Evolutionary conservation across 768 basidiomycete genomes (phyloP).

Genomic region (Naganishia antarctica): DNA sequence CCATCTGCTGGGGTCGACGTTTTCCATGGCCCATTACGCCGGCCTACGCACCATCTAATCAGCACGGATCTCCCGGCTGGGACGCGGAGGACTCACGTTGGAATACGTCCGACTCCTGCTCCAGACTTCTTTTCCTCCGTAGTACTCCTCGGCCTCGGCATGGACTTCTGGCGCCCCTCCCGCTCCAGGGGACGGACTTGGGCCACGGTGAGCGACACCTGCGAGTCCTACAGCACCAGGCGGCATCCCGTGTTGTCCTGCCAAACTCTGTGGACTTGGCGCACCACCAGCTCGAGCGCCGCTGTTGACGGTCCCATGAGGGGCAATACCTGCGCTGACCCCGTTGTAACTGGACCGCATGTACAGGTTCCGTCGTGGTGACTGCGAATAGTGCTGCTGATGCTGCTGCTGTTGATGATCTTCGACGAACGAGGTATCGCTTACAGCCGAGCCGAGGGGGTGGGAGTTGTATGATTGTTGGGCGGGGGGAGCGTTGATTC

Average conservation of each 20-base stretch:
- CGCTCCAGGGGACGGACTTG: neutral
- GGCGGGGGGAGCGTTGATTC: neutral
- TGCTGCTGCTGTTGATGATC: neutral
- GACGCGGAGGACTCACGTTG: slow-evolving; percentile 56
- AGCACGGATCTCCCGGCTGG: slow-evolving; percentile 3
- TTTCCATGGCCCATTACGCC: slow-evolving; percentile 70
- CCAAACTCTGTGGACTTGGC: neutral
- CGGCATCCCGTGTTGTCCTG: neutral
- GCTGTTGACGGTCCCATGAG: neutral
- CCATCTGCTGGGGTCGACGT: slow-evolving; percentile 65
- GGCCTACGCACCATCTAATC: slow-evolving; percentile 53
- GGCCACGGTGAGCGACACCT: neutral
- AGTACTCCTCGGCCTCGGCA: slow-evolving; percentile 73
- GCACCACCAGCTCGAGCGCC: neutral
- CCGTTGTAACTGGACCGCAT: neutral
- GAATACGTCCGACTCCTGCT: slow-evolving; percentile 84
- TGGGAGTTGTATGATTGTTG: neutral
- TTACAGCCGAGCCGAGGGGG: neutral
- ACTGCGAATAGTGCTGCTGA: neutral
- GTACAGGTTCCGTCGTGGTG: neutral
- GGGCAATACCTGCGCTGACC: slow-evolving; percentile 6
- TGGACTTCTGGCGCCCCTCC: slow-evolving; percentile 51
- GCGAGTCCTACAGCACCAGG: slow-evolving; percentile 1
- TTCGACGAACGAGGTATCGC: slow-evolving; percentile 8
- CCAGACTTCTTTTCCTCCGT: slow-evolving; percentile 71